Evolutionary conservation across 257 asterid genomes (phyloP).

Genomic region (Anisodus acutangulus): DNA sequence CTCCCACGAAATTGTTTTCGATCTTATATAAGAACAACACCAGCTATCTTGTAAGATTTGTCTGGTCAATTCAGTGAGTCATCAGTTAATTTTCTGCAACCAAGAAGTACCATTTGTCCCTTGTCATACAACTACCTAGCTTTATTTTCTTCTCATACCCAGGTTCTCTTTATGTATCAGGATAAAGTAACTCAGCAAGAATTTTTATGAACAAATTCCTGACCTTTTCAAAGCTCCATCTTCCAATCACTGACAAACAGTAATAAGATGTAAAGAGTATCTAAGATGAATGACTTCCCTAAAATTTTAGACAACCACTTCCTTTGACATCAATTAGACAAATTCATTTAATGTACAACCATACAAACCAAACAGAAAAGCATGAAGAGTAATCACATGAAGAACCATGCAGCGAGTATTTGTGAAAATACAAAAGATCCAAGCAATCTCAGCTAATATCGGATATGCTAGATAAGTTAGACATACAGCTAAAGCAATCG

Average conservation of each 20-base stretch:
- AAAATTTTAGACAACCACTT: background rate
- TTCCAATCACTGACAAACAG: background rate
- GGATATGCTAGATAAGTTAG: background rate
- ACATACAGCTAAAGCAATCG: background rate
- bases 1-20: background rate
- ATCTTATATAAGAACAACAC: background rate
- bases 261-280: background rate
- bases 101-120: background rate
- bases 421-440: background rate
- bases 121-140: background rate
- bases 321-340: background rate
- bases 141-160: background rate
- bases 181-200: background rate
- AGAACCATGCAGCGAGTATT: background rate
- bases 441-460: background rate
- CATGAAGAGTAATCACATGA: background rate
- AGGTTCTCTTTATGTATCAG: background rate
- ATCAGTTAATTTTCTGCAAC: constrained; percentile 12
- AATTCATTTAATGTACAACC: constrained; percentile 14
- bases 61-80: background rate
- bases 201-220: background rate
- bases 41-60: background rate
- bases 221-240: background rate
- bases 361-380: background rate
- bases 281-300: background rate